Evolutionary conservation across 2,329 filamentous ascomycete species (phyloP).

Genomic region (Stemphylium beticola): DNA sequence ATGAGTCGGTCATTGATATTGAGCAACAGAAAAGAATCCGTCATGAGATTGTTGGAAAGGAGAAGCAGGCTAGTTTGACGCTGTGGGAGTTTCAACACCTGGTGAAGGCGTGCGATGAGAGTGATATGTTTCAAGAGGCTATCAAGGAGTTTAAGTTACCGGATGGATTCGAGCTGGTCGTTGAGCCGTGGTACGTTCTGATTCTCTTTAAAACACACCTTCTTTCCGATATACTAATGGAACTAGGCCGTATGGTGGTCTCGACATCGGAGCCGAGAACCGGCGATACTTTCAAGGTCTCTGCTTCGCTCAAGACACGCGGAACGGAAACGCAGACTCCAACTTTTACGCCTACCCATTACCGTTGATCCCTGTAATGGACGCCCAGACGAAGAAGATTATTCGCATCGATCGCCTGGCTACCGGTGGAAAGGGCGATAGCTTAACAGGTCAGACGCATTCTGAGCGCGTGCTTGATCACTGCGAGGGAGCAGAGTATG

Average conservation of each 20-base stretch:
- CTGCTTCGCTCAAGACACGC: slow-evolving; percentile 58
- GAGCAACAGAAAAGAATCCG: slow-evolving; percentile 50
- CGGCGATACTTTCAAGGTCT: slow-evolving; percentile 61
- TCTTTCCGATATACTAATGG: slow-evolving; percentile 1
- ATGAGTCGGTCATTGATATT: slow-evolving; percentile 61
- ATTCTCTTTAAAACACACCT: not conserved
- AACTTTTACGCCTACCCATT: slow-evolving; percentile 52
- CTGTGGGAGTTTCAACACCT: slow-evolving; percentile 49
- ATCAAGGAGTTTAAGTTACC: slow-evolving; percentile 60
- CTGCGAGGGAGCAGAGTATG: slow-evolving; percentile 60
- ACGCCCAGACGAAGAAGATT: slow-evolving; percentile 43
- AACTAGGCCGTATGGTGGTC: slow-evolving; percentile 59
- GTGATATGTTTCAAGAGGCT: slow-evolving; percentile 59
- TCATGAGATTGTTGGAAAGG: slow-evolving; percentile 56
- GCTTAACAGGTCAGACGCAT: slow-evolving; percentile 48
- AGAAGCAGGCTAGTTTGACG: slow-evolving; percentile 57
- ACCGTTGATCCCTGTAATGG: slow-evolving; percentile 47
- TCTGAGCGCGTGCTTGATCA: slow-evolving; percentile 52
- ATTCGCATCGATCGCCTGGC: slow-evolving; percentile 46
- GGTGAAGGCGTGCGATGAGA: slow-evolving; percentile 57
- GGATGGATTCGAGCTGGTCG: slow-evolving; percentile 61
- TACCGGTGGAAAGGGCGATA: slow-evolving; percentile 48
- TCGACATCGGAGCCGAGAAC: slow-evolving; percentile 55
- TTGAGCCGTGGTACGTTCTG: slow-evolving; percentile 56
- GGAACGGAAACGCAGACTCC: slow-evolving; percentile 52